Base-by-base conservation (phyloP, 2,329 filamentous ascomycete genomes). In the Aspergillus sclerotialis region DNA sequence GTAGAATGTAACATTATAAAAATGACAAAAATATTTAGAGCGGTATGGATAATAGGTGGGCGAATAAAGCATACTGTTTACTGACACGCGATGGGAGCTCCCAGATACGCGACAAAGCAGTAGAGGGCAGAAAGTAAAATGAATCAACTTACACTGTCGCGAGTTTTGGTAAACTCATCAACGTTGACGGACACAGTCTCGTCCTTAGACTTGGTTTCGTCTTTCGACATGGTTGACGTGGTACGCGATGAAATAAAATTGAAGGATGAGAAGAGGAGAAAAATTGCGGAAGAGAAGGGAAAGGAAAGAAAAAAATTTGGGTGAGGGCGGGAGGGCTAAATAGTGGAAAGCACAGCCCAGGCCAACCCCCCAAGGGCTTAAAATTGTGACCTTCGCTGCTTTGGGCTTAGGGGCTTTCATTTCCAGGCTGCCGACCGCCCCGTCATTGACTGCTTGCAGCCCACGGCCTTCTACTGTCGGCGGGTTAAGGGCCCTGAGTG, bases 141-240 rank as follows among this genome's bases (percentile, higher is more conserved):
- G 44, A 36, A 41, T 13, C 39, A 36, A 69, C 84, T 75, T 80
- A 93, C 87, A 58, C 78, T 81, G 59, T 93, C 86, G 53, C 86
- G 78, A 31, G 88, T 86, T 55, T 81, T 74, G 40, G 85, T 74
- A 59, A 90, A 90, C 60, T 85, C 82, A 38, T 86, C 81, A 37
- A 83, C 72, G 42, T 86, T 65, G 45, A 69, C 63, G 13, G 58
- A 50, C 26, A 65, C 52, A 27, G 54, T 55, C 44, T 49, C 53
- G 30, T 57, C 55, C 24, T 52, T 52, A 34, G 48, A 40, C 39
- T 57, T 58, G 41, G 51, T 46, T 32, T 66, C 58, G n/a, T 58
- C 51, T 40, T 60, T 61, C 38, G 58, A 42, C 58, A 61, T 64
- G 30, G 66, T 54, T 68, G 10, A 33, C 13, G 19, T 31, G 13